Percentiles rank a stretch among this genome's conserved stretches.
phyloP scores from a whole-genome alignment of 2,329 filamentous ascomycete genomes.

The Chaetomiaceae sp. region DNA sequence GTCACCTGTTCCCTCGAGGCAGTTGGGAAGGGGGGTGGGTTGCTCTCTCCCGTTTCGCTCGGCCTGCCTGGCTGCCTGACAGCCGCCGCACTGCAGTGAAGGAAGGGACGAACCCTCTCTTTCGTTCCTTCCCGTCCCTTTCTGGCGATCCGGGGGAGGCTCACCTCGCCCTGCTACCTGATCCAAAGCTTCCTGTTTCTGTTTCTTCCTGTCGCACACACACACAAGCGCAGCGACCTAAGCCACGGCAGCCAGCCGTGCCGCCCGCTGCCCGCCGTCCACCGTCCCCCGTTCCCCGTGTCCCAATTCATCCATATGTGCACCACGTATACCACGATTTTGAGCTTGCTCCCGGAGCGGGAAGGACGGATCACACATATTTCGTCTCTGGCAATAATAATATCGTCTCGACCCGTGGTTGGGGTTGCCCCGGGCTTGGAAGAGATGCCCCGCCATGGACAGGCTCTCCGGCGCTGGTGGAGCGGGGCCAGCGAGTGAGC shows the following conservation, averaged over 20 bases:
- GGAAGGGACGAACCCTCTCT: constrained; percentile 3
- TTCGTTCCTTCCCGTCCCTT: constrained; percentile 3
- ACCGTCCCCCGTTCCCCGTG: too few species aligned
- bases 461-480: not conserved
- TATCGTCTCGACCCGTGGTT: not conserved
- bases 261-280: too few species aligned
- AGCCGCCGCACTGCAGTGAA: too few species aligned
- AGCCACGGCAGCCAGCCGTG: constrained; percentile 12
- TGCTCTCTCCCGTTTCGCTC: too few species aligned
- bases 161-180: not conserved
- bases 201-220: not conserved
- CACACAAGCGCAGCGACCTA: constrained; percentile 2
- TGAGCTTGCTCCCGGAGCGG: constrained; percentile 1
- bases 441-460: not conserved
- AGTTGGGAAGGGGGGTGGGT: too few species aligned
- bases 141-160: constrained; percentile 3
- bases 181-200: constrained; percentile 1
- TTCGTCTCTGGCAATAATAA: not conserved
- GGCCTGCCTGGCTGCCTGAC: not conserved
- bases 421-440: not conserved
- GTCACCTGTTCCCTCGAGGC: too few species aligned
- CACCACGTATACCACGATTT: constrained; percentile 8
- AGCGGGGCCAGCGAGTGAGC: not conserved
- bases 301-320: constrained; percentile 15
- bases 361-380: not conserved